Conservation (phyloP, 495 filamentous ascomycete species). For the Trichoderma orchidacearum region DNA sequence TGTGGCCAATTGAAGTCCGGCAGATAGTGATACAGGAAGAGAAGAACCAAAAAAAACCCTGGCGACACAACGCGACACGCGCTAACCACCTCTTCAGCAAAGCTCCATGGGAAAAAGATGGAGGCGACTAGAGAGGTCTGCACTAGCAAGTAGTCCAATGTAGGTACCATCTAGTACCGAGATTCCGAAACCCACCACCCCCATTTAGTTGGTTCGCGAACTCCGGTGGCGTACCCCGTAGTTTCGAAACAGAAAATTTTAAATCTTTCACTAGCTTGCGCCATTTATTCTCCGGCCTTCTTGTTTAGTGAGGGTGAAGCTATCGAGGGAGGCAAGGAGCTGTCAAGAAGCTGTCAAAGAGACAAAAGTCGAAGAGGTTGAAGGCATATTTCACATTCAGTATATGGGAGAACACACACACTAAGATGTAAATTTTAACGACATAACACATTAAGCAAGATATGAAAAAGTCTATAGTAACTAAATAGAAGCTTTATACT, state of each 20-base stretch:
- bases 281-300: not conserved
- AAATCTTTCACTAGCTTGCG: not conserved
- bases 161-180: not conserved
- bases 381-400: not conserved
- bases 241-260: not conserved
- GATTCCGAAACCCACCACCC: not conserved
- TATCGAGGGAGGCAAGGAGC: not conserved
- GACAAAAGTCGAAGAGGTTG: not conserved
- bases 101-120: not conserved
- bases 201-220: not conserved
- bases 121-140: not conserved
- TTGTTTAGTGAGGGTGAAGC: not conserved
- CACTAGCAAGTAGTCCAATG: not conserved
- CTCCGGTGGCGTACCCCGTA: not conserved
- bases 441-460: not conserved
- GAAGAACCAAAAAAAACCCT: too few relatives aligned
- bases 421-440: not conserved
- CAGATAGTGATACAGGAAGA: too few relatives aligned
- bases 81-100: too few relatives aligned
- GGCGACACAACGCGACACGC: too few relatives aligned
- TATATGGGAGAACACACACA: not conserved
- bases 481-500: not conserved
- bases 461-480: conserved; percentile 1
- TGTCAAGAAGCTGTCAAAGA: not conserved
- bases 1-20: too few relatives aligned